Evolutionary conservation across 1,284 basidiomycete genomes (phyloP).

Genomic region (Coniophora puteana): DNA sequence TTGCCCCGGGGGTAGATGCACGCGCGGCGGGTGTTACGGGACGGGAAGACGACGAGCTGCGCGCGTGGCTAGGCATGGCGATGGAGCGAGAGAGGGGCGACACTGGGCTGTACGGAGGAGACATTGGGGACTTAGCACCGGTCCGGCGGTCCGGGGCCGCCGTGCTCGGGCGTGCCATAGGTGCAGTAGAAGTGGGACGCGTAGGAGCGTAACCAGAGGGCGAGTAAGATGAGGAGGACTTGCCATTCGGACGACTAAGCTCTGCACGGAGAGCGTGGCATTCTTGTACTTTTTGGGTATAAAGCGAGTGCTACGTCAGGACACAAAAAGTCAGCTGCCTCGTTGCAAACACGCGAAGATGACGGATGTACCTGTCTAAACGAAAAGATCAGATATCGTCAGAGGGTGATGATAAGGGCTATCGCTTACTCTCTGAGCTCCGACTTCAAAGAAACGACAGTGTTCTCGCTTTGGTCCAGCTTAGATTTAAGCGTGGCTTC

Average conservation of each 20-base stretch:
- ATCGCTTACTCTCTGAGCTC: slow-evolving; percentile 65
- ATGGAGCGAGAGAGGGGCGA: slow-evolving; percentile 41
- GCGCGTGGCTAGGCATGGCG: slow-evolving; percentile 45
- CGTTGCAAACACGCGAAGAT: slow-evolving; percentile 1
- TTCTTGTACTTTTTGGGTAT: slow-evolving; percentile 67
- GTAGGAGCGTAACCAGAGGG: slow-evolving; percentile 27
- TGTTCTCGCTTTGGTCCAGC: slow-evolving; percentile 58
- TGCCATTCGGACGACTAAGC: slow-evolving; percentile 46
- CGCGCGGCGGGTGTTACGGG: slow-evolving; percentile 42
- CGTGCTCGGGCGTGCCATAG: slow-evolving; percentile 17
- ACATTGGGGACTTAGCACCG: slow-evolving; percentile 32
- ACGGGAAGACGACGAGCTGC: slow-evolving; percentile 41
- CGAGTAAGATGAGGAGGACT: slow-evolving; percentile 42
- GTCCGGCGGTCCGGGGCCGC: slow-evolving; percentile 30
- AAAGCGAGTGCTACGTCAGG: slow-evolving; percentile 59
- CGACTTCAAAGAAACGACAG: slow-evolving; percentile 55
- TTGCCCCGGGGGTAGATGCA: slow-evolving; percentile 23
- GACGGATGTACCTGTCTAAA: slow-evolving; percentile 26
- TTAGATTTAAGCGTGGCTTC: slow-evolving; percentile 59
- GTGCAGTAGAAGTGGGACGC: slow-evolving; percentile 24
- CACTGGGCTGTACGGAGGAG: slow-evolving; percentile 32
- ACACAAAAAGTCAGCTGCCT: slow-evolving; percentile 15
- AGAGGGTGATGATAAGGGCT: slow-evolving; percentile 13
- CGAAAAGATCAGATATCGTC: slow-evolving; percentile 19
- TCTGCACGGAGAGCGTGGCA: slow-evolving; percentile 63